Evolutionary conservation across 768 basidiomycete genomes (phyloP), one percentile per base, ranked within the genome.

Genomic region (Phlegmacium glaucopus): DNA sequence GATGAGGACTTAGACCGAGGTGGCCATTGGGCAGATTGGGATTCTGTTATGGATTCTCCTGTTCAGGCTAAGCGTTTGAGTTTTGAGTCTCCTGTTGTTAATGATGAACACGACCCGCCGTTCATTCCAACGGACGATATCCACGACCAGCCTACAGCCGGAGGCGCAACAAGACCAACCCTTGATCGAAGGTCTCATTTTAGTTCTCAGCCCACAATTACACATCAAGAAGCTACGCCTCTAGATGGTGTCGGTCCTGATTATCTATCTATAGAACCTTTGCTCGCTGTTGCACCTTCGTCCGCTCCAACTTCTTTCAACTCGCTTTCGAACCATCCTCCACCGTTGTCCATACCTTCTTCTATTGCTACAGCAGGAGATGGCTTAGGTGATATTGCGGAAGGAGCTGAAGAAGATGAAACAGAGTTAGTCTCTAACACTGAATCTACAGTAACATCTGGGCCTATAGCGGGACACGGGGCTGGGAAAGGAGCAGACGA

Each of bases 321-420:
- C 39, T 45, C 53, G 17, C 50, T 52, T 15, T 30, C 46, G 11
- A 50, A 59, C 42, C 56, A 71, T 45, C 63, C 70, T 12, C 62
- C 72, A 6, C 68, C 72, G n/a, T 61, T 71, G 12, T 63, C 76
- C 30, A 61, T 68, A 12, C 66, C 63, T 52, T 59, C 50, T 50
- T 64, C 61, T 35, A 65, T 60, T 47, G 58, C 55, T 6, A 48
- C 61, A 15, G 62, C 3, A 22, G 22, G 59, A 9, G 67, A 67
- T 28, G 71, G 71, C 0, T 63, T 83, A n/a, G 79, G 77, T 40
- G 78, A 82, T 55, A 83, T 84, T 28, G 74, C 76, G 8, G 82
- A 84, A 57, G 79, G 78, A n/a, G 77, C 75, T 25, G 82, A 83
- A 54, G 80, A 83, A 38, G 81, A 78, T 17, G 66, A 68, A 13